Evolutionary conservation across 768 basidiomycete genomes (phyloP), one percentile per base, ranked within the genome.

Genomic region (Russula sp.): DNA sequence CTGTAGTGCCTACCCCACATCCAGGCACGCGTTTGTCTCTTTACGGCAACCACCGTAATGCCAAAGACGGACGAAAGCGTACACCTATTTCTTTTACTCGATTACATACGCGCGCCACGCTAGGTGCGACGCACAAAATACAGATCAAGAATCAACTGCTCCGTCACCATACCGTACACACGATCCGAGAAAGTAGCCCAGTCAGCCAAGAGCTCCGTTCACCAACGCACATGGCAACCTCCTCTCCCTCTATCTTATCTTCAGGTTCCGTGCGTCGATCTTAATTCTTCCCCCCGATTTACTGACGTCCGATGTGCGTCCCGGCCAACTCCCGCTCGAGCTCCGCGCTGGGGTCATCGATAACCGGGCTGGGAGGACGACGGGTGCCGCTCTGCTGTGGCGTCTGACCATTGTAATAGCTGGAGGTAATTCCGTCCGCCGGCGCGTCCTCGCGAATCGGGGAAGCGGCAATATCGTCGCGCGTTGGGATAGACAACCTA

Each of bases 241-340:
- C 55, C 16, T 6, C 13, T 11, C 3, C 27, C 27, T 27, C 27
- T 27, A 27, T 27, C 27, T 27, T 27, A 27, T 27, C 3, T 2
- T 27, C 27, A 27, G 27, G 27, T n/a, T 50, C 14, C 18, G 5
- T 44, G 6, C n/a, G 1, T 18, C 16, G 2, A 44, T 18, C 42
- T 5, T 20, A 4, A 47, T 47, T 22, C 35, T 48, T 35, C 56
- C 27, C 13, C 6, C 11, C 51, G 2, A 32, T 53, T 61, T 44
- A 68, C 51, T 59, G 45, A 45, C 65, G 61, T 20, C 71, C 77
- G 27, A 85, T 70, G 70, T 87, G 87, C 39, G 88, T 84, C 57
- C 84, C 82, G 11, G 88, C 88, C n/a, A 94, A 80, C 72, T 95
- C 92, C 49, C 86, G 84, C 71, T 95, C 93, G 13, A 95, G 82